Evolutionary conservation across 2,329 filamentous ascomycete genomes (phyloP).

Genomic region (Diplodia sapinea): DNA sequence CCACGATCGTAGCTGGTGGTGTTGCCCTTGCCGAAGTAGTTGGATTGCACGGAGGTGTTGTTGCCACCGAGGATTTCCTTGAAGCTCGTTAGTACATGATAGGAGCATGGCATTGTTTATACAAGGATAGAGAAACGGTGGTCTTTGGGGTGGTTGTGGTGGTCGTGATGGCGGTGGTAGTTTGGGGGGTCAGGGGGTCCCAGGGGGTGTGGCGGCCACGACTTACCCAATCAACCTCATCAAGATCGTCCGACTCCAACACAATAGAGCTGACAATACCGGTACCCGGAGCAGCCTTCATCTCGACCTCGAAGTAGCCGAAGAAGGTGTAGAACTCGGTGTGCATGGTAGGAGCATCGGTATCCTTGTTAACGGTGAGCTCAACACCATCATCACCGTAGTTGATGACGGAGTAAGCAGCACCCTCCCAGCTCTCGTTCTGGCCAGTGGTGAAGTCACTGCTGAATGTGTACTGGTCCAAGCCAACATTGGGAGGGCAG

Average conservation of each 20-base stretch:
- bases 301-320: slow-evolving; percentile 34
- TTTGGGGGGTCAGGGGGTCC: neutral
- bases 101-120: neutral
- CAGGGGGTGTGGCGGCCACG: too few species aligned
- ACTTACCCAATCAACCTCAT: slow-evolving; percentile 35
- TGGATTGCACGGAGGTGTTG: slow-evolving; percentile 64
- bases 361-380: slow-evolving; percentile 71
- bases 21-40: slow-evolving; percentile 78
- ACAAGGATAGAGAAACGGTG: neutral
- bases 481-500: slow-evolving; percentile 52
- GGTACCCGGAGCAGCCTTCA: slow-evolving; percentile 35
- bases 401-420: slow-evolving; percentile 62
- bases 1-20: slow-evolving; percentile 73
- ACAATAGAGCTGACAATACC: slow-evolving; percentile 34
- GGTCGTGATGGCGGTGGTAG: neutral
- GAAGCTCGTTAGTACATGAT: neutral
- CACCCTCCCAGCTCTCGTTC: slow-evolving; percentile 65
- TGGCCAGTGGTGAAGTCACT: slow-evolving; percentile 56
- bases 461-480: slow-evolving; percentile 55
- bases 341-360: slow-evolving; percentile 64
- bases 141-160: neutral
- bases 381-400: slow-evolving; percentile 67
- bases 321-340: slow-evolving; percentile 37
- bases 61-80: slow-evolving; percentile 59
- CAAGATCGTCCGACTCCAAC: slow-evolving; percentile 33